Evolutionary conservation across 768 basidiomycete genomes (phyloP).

Genomic region (Favolaschia claudopus): DNA sequence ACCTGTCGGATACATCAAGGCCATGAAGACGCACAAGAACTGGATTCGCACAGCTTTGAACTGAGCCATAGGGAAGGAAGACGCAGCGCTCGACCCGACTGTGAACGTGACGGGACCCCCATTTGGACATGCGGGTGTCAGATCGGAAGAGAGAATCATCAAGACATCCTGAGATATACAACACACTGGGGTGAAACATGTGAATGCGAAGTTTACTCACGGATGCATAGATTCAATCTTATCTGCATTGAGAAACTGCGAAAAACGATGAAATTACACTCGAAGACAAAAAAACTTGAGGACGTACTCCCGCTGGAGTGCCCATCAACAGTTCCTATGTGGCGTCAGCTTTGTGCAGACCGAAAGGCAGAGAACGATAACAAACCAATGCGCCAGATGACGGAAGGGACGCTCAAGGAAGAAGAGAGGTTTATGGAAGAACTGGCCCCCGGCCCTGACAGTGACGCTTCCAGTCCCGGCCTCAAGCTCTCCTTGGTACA

Average conservation of each 20-base stretch:
- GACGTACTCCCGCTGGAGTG: conserved; percentile 48
- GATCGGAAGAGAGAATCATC: no score
- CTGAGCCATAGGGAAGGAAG: conserved; percentile 60
- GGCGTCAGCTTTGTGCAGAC: no score
- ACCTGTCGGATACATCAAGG: conserved; percentile 35
- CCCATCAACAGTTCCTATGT: conserved; percentile 53
- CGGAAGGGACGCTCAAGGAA: conserved; percentile 41
- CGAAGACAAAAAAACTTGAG: background rate
- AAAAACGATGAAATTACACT: background rate
- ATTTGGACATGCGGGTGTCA: conserved; percentile 53
- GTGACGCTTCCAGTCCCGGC: conserved; percentile 50
- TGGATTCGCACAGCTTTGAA: conserved; percentile 44
- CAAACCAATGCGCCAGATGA: conserved; percentile 55
- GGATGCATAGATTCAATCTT: conserved; percentile 59
- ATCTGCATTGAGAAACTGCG: conserved; percentile 53
- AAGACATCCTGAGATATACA: conserved; percentile 33
- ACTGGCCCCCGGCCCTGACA: conserved; percentile 49
- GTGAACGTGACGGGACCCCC: conserved; percentile 58
- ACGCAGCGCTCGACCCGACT: conserved; percentile 45
- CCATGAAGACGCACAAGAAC: background rate
- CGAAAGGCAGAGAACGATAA: background rate
- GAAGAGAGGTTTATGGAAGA: conserved; percentile 41
- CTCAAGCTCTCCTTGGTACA: conserved; percentile 56
- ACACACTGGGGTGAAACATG: background rate
- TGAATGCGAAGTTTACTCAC: conserved; percentile 35